A percentile compares a stretch with the other conserved stretches of the same genome.
Conservation (phyloP, 1,139 yeast genomes). For the Zhuliangozyma blackwelliae region DNA sequence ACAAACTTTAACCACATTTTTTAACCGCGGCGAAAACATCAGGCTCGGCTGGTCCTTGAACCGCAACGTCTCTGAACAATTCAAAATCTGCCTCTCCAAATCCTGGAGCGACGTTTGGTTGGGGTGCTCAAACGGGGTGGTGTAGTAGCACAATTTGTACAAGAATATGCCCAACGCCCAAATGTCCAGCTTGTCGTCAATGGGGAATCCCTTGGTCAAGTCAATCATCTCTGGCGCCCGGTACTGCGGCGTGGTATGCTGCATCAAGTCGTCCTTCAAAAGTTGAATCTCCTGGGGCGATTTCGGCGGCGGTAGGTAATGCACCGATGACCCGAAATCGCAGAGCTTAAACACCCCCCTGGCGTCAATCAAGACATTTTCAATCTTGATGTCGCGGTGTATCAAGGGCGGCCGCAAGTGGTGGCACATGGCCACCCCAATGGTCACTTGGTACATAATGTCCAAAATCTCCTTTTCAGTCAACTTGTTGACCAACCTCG, state of each 20-base stretch:
- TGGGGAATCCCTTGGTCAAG: slow-evolving; percentile 74
- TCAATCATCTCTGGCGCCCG: slow-evolving; percentile 97
- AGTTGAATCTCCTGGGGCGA: slow-evolving; percentile 61
- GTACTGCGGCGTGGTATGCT: slow-evolving; percentile 96
- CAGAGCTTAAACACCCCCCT: slow-evolving; percentile 75
- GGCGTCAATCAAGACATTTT: slow-evolving; percentile 79
- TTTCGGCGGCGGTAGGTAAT: slow-evolving; percentile 60
- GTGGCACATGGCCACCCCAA: slow-evolving; percentile 88
- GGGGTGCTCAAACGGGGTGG: slow-evolving; percentile 88
- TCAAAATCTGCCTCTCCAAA: slow-evolving; percentile 36
- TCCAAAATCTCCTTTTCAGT: slow-evolving; percentile 77
- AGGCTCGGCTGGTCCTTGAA: slow-evolving; percentile 37
- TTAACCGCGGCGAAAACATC: slow-evolving; percentile 42
- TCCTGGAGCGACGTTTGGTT: slow-evolving; percentile 33
- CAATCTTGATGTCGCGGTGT: slow-evolving; percentile 94
- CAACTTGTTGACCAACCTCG: slow-evolving; percentile 76
- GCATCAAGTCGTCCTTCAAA: slow-evolving; percentile 77
- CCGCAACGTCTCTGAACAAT: slow-evolving; percentile 29
- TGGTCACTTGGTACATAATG: slow-evolving; percentile 78
- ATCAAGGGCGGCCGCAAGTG: slow-evolving; percentile 73
- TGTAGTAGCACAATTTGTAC: slow-evolving; percentile 87
- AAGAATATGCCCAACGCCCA: slow-evolving; percentile 96
- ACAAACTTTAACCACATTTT: slow-evolving; percentile 57
- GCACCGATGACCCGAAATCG: slow-evolving; percentile 91
- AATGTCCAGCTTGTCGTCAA: slow-evolving; percentile 90